phyloP scores from a whole-genome alignment of 352 stramenopile species.

The Plasmopara muralis region DNA sequence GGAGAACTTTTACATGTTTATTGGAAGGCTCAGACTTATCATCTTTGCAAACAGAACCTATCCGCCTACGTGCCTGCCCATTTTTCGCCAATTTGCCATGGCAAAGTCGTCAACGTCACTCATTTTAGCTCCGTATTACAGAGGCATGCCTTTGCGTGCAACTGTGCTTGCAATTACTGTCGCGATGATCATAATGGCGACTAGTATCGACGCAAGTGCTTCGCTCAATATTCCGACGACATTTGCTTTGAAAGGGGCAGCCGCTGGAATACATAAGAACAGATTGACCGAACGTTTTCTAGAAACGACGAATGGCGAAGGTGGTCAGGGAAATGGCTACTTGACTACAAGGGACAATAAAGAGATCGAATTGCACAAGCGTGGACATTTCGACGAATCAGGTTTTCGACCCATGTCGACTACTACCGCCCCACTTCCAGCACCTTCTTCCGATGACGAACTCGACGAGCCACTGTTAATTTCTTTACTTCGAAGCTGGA shows the following conservation, averaged over 20 bases:
- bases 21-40: no score
- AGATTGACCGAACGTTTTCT: not conserved
- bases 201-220: not conserved
- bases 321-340: not conserved
- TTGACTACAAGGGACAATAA: not conserved
- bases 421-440: not conserved
- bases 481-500: not conserved
- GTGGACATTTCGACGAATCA: not conserved
- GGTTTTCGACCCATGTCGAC: not conserved
- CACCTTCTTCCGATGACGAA: not conserved
- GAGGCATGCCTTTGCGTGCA: not conserved
- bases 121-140: no score
- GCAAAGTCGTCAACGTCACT: not conserved
- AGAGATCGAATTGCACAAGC: not conserved
- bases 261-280: not conserved
- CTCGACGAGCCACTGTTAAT: not conserved
- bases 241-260: not conserved
- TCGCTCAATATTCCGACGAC: not conserved
- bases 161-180: not conserved
- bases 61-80: not conserved
- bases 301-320: not conserved
- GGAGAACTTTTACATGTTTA: no score
- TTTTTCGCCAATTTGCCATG: not conserved
- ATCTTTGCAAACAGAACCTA: no score
- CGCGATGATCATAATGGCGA: not conserved